phyloP scores from a whole-genome alignment of 2,329 filamentous ascomycete genomes.

The Penicillium hesseltinei region DNA sequence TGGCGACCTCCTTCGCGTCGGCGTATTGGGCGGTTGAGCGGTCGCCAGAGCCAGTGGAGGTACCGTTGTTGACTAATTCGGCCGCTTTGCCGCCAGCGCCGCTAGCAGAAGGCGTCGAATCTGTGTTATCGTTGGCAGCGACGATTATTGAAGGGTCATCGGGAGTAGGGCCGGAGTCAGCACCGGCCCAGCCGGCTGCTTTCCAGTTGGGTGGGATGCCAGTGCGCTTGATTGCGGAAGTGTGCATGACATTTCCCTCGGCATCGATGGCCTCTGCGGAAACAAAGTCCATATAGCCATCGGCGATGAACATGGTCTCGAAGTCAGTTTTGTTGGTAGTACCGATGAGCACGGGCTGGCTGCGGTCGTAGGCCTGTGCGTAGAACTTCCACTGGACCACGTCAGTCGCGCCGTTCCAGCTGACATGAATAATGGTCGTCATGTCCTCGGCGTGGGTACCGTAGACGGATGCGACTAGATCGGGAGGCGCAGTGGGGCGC shows the following conservation, averaged over 20 bases:
- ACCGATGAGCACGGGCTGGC: constrained; percentile 20
- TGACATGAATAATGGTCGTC: constrained; percentile 25
- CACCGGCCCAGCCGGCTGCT: constrained; percentile 31
- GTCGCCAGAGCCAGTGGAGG: constrained; percentile 2
- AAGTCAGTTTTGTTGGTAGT: constrained; percentile 33
- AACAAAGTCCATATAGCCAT: constrained; percentile 31
- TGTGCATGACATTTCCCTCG: constrained; percentile 22
- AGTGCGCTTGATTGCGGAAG: constrained; percentile 27
- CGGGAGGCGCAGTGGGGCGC: constrained; percentile 33
- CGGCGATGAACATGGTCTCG: constrained; percentile 34
- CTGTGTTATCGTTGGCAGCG: constrained; percentile 15
- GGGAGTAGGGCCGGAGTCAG: constrained; percentile 19
- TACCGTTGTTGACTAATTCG: constrained; percentile 1
- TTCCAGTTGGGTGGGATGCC: constrained; percentile 30
- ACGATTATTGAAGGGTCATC: constrained; percentile 29
- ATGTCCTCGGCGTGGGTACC: constrained; percentile 23
- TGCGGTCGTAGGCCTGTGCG: constrained; percentile 19
- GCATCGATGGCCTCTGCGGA: constrained; percentile 24
- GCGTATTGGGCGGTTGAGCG: constrained; percentile 7
- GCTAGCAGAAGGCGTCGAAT: not conserved
- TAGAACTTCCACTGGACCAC: constrained; percentile 36
- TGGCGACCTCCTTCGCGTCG: constrained; percentile 31
- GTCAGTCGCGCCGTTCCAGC: constrained; percentile 37
- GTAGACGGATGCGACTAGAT: constrained; percentile 34
- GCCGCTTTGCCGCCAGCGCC: constrained; percentile 4